Evolutionary conservation across 495 filamentous ascomycete species (phyloP).

Genomic region (Tuber melanosporum): DNA sequence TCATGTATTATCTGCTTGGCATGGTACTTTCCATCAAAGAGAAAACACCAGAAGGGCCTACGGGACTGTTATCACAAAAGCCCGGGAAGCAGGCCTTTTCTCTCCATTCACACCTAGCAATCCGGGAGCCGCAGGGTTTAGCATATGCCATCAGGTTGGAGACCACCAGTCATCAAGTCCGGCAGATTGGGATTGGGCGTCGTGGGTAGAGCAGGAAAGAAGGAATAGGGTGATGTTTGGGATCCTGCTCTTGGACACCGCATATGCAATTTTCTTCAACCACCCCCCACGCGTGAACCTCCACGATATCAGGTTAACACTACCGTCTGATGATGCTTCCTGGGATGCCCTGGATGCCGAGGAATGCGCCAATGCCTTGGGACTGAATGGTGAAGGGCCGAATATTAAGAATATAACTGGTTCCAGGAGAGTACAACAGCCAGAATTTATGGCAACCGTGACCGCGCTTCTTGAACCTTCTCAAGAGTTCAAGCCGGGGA

Average conservation of each 20-base stretch:
- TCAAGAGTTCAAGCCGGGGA: slow-evolving; percentile 50
- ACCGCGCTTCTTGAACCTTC: slow-evolving; percentile 51
- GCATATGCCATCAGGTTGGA: slow-evolving; percentile 43
- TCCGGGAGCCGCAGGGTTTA: slow-evolving; percentile 39
- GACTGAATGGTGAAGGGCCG: slow-evolving; percentile 49
- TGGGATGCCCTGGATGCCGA: slow-evolving; percentile 54
- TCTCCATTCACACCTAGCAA: slow-evolving; percentile 40
- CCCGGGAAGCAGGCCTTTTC: slow-evolving; percentile 50
- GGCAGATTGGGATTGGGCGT: slow-evolving; percentile 47
- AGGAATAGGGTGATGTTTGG: slow-evolving; percentile 56
- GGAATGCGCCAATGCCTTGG: slow-evolving; percentile 58
- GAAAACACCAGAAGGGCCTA: slow-evolving; percentile 52
- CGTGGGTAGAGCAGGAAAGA: slow-evolving; percentile 64
- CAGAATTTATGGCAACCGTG: slow-evolving; percentile 52
- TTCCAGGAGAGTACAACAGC: slow-evolving; percentile 54
- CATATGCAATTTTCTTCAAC: slow-evolving; percentile 62
- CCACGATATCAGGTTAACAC: slow-evolving; percentile 53
- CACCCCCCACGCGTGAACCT: slow-evolving; percentile 51
- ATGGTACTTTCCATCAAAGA: slow-evolving; percentile 55
- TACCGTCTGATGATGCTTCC: slow-evolving; percentile 60
- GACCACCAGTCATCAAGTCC: slow-evolving; percentile 7
- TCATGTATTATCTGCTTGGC: slow-evolving; percentile 56
- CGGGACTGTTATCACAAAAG: slow-evolving; percentile 49
- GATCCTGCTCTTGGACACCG: slow-evolving; percentile 54
- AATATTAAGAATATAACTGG: slow-evolving; percentile 49